Evolutionary conservation across 176 grass and related monocot genomes (phyloP), one percentile per base, ranked within the genome.

Genomic region (Aegilops tauschii): DNA sequence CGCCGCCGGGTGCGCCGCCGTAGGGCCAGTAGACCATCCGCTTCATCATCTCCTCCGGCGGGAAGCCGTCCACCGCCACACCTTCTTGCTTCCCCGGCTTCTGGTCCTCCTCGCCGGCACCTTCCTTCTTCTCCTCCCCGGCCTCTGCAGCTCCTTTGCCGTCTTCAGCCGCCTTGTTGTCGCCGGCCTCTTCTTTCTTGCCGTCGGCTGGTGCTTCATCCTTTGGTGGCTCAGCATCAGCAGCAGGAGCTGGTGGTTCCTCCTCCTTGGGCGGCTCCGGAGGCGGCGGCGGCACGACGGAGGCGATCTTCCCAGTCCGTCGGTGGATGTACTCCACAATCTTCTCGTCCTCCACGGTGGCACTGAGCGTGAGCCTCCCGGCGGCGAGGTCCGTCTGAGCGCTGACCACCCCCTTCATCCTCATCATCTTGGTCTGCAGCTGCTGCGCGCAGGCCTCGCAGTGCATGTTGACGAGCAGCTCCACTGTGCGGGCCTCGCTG

Each of bases 401-500:
- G 3, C 45, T 77, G 65, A 93, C 89, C 16, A 97, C 95, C 12
- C 95, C 93, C 88, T 54, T 90, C 87, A 97, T 93, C 80, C 87
- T 90, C 45, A 91, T 50, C 8, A 97, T 90, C 87, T 90, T 97
- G 36, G 40, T 86, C 25, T 90, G 86, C 36, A 97, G 87, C 45
- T 95, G 95, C 65, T 90, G 70, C 1, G 93, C 91, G 74, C 95
- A 97, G 77, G 95, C 93, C 65, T 97, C 93, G 68, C 95, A 97
- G 86, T 97, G 95, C 95, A 97, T 97, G 91, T 90, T 95, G 31
- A 95, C 91, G 12, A 76, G 81, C 5, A 97, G 89, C 80, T 95
- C 93, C 70, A 94, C 80, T 52, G 90, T 95, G 20, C 76, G 79
- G 9, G 86, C 73, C 52, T 81, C 86, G 34, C 44, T 84, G 11